Evolutionary conservation across 306 rosid genomes (phyloP), one percentile per base, ranked within the genome.

Genomic region (Pueraria montana): DNA sequence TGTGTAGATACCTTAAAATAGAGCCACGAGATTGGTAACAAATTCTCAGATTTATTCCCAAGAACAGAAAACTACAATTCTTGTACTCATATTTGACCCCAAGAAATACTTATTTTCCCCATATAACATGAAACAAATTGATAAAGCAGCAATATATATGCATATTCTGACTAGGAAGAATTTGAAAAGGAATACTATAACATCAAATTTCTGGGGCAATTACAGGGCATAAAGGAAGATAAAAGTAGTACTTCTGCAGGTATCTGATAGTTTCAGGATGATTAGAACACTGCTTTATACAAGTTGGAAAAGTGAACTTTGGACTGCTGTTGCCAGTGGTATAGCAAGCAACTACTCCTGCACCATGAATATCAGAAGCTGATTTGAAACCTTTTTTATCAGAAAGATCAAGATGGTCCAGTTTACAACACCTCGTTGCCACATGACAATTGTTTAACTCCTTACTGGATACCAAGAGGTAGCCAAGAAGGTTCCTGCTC

Each of bases 401-500:
- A 67, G 82, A 88, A 74, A 56, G 82, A 80, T 85, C 86, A 83
- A 81, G 83, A 79, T 64, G 79, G 40, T 88, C 85, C 66, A 85
- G 63, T 74, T 86, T 87, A 87, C 97, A 92, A 85, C 95, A 93
- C 87, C 97, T 87, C 68, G 85, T 87, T 8, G 96, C 98, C 56
- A 82, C 72, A 80, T 95, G 98, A 78, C 82, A 72, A 78, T 78
- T 82, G 80, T 87, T 86, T 80, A 84, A 78, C 75, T 87, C 97
- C 77, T 83, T 85, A 87, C 83, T 76, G 49, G 89, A 91, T 58
- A 95, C 84, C 91, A 92, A 86, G 77, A 95, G 97, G 88, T 89
- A 91, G 81, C 98, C 98, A 82, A 95, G 94, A 58, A 93, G 84
- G 83, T 91, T 95, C 97, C 99, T 95, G 95, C 82, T 70, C 23